Base-by-base conservation (phyloP, 164 flowering plant genomes). In the Kalanchoe fedtschenkoi region DNA sequence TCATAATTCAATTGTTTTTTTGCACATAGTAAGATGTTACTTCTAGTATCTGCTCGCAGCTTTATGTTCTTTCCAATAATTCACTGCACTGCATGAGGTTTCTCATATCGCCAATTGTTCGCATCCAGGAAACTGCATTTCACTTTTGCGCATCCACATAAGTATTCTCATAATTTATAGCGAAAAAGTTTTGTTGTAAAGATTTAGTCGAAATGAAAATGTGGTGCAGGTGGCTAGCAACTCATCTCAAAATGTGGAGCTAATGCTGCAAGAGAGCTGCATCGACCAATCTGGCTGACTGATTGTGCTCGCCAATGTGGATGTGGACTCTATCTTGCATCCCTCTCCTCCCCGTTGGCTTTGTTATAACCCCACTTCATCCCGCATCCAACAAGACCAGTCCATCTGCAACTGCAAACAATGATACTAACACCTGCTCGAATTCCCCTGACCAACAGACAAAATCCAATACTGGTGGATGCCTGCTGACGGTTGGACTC, bases 221-320 rank as follows among this genome's bases (percentile, higher is more conserved):
- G 60, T 13, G 16, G 34, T 72, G 71, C 78, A 90, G 98, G 88
- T 85, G 13, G 83, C 95, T 0, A 87, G 88, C 81, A 93, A 90
- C 78, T 86, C 96, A n/a, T 78, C 96, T 4, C 92, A 90, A 65
- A 76, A 77, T 21, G 87, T 86, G 2, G 97, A 93, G 79, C 85
- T 93, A 17, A 78, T 93, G 81, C 86, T 93, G 64, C 97, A 88
- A 65, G 98, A 93, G 76, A 93, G 97, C 75, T 81, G 89, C 85
- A 86, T 86, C 4, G 96, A 93, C 63, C 72, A 76, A 0, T 73
- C 90, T 0, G 90, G 91, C 21, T 81, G 97, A 75, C 74, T 88
- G 5, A 80, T 93, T 0, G 92, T 85, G 24, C 90, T 84, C 83
- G 62, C 90, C 37, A 81, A 86, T n/a, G 65, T 93, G 22, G 91